Conservation (phyloP, 2,329 filamentous ascomycete genomes). For the Orbilia brochopaga region DNA sequence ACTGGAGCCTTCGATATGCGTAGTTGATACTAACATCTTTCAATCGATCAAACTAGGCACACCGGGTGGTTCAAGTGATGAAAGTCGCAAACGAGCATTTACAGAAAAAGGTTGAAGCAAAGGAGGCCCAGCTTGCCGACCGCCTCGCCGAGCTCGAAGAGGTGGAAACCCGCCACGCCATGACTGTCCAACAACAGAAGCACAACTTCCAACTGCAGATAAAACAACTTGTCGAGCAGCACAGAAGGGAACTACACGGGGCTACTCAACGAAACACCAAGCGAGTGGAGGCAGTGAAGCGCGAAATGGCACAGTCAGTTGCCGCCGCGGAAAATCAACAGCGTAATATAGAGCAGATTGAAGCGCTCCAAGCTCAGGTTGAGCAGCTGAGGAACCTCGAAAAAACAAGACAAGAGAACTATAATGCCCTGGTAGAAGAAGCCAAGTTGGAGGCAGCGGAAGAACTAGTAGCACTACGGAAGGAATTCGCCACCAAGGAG, state of each 20-base stretch:
- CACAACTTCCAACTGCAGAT: slow-evolving; percentile 24
- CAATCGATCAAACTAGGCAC: slow-evolving; percentile 15
- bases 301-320: slow-evolving; percentile 8
- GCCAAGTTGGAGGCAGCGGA: slow-evolving; percentile 27
- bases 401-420: slow-evolving; percentile 12
- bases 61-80: slow-evolving; percentile 44
- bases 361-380: slow-evolving; percentile 17
- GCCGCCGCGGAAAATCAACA: slow-evolving; percentile 12
- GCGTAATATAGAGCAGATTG: slow-evolving; percentile 19
- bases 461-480: slow-evolving; percentile 24
- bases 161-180: slow-evolving; percentile 31
- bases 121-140: slow-evolving; percentile 35
- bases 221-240: slow-evolving; percentile 16
- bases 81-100: slow-evolving; percentile 48
- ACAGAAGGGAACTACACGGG: slow-evolving; percentile 18
- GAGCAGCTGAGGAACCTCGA: slow-evolving; percentile 20
- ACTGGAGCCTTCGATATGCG: background rate
- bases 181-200: slow-evolving; percentile 40
- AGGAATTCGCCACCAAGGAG: slow-evolving; percentile 27
- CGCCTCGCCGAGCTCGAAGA: slow-evolving; percentile 39
- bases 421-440: slow-evolving; percentile 29
- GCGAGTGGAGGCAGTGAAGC: slow-evolving; percentile 25
- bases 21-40: background rate
- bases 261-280: slow-evolving; percentile 8
- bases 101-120: slow-evolving; percentile 47